These are phyloP conservation scores for Cyclotella sp. DNA, from an alignment of 108 stramenopile species.

Conservation along the genomic window DNA sequence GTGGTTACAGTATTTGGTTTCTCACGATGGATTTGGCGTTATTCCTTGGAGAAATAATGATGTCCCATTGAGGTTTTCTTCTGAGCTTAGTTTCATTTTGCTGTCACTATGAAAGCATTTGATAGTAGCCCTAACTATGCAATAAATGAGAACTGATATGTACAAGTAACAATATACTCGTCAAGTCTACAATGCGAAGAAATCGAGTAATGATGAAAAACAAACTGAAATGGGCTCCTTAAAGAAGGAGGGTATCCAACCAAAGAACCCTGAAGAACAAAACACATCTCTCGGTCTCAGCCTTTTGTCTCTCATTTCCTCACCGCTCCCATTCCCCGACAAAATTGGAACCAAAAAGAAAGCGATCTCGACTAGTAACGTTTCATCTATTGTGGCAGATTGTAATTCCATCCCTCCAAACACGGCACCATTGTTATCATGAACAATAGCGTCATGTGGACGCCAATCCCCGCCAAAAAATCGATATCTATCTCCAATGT, in stretches of 20 bases:
- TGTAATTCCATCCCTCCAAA: conserved; percentile 36
- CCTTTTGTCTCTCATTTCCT: conserved; percentile 4
- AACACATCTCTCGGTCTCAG: conserved; percentile 26
- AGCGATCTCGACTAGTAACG: conserved; percentile 25
- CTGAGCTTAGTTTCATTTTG: no score
- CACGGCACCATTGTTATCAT: conserved; percentile 11
- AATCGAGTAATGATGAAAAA: conserved; percentile 58
- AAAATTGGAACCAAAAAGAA: conserved; percentile 22
- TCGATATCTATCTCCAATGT: conserved; percentile 18
- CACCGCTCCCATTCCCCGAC: conserved; percentile 17
- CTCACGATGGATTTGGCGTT: no score
- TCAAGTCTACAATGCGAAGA: conserved; percentile 42
- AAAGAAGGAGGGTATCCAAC: conserved; percentile 58
- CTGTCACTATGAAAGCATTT: no score
- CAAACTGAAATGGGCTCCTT: conserved; percentile 70
- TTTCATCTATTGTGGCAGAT: conserved; percentile 16
- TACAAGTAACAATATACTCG: no score
- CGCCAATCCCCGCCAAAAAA: conserved; percentile 11
- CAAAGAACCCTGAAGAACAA: conserved; percentile 50
- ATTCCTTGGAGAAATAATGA: no score
- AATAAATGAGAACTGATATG: no score
- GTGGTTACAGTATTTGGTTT: no score
- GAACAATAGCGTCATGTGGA: conserved; percentile 26
- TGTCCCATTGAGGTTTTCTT: no score
- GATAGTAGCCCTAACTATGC: no score